Percentiles rank a stretch among this genome's conserved stretches.
Evolutionary conservation across 2,329 filamentous ascomycete species (phyloP).

Genomic region (Endothia cerciana): DNA sequence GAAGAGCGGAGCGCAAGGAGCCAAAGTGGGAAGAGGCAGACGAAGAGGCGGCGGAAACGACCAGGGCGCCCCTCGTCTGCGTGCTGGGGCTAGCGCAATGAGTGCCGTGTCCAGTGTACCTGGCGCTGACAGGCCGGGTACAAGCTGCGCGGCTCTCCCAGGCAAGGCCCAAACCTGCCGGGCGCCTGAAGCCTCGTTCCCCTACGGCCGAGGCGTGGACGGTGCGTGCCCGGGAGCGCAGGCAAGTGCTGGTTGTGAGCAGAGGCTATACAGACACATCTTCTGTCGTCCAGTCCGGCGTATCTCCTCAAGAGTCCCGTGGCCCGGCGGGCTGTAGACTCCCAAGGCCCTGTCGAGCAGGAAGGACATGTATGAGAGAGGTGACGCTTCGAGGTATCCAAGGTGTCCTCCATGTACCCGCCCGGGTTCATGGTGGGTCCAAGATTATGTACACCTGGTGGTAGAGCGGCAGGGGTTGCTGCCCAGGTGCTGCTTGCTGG

Average conservation of each 20-base stretch:
- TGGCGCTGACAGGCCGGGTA: slow-evolving; percentile 4
- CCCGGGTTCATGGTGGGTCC: neutral
- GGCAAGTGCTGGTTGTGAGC: neutral
- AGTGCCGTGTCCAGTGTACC: slow-evolving; percentile 28
- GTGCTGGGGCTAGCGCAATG: slow-evolving; percentile 27
- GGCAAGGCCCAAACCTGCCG: slow-evolving; percentile 8
- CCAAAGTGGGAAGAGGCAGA: slow-evolving; percentile 25
- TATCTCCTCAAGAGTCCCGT: neutral
- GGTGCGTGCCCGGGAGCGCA: neutral
- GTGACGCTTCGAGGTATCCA: neutral
- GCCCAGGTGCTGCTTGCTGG: slow-evolving; percentile 11
- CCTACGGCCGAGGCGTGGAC: neutral
- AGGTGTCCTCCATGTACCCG: slow-evolving; percentile 3
- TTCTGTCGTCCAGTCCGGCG: neutral
- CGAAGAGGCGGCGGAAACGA: slow-evolving; percentile 29
- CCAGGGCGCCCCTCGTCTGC: slow-evolving; percentile 28
- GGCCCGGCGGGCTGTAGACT: neutral
- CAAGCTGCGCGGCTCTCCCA: slow-evolving; percentile 14
- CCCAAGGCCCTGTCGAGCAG: neutral
- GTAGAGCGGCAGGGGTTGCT: slow-evolving; percentile 8
- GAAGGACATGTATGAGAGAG: no score
- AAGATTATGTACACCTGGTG: slow-evolving; percentile 10
- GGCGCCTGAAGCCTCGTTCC: neutral
- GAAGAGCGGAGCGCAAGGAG: slow-evolving; percentile 17
- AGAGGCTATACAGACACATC: neutral